Conservation (phyloP, 305 asterid species). For the Solanum aculeatissimum region DNA sequence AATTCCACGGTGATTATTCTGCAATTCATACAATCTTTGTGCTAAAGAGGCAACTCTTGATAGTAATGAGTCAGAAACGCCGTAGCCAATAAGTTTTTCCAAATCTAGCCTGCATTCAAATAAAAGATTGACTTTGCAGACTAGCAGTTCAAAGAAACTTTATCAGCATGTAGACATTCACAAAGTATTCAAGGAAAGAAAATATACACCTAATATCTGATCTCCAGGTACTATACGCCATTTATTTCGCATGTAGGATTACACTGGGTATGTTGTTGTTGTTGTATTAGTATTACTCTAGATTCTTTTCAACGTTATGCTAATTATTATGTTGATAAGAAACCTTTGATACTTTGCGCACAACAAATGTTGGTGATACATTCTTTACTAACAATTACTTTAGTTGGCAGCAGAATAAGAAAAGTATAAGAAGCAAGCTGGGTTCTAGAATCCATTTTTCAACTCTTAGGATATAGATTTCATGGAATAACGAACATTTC, state of each 20-base stretch:
- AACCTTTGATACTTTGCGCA: not conserved
- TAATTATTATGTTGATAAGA: not conserved
- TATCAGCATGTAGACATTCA: not conserved
- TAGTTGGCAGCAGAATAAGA: not conserved
- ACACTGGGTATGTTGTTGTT: not conserved
- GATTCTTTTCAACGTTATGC: not conserved
- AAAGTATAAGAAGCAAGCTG: not conserved
- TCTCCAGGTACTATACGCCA: not conserved
- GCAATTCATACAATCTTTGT: slow-evolving; percentile 51
- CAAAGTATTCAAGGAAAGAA: not conserved
- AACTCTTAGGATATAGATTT: not conserved
- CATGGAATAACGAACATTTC: not conserved
- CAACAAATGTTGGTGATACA: not conserved
- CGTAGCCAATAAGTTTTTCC: slow-evolving; percentile 64
- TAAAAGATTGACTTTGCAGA: not conserved
- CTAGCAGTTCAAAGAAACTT: not conserved
- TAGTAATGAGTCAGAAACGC: slow-evolving; percentile 36
- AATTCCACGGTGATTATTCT: slow-evolving; percentile 30
- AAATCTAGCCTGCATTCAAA: slow-evolving; percentile 48
- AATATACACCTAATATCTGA: not conserved
- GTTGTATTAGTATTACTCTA: not conserved
- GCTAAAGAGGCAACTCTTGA: slow-evolving; percentile 52
- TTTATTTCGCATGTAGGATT: not conserved
- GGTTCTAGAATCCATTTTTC: not conserved
- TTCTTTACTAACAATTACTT: not conserved